phyloP scores from a whole-genome alignment of 1,139 yeast species.

The Geotrichum bryndzae region DNA sequence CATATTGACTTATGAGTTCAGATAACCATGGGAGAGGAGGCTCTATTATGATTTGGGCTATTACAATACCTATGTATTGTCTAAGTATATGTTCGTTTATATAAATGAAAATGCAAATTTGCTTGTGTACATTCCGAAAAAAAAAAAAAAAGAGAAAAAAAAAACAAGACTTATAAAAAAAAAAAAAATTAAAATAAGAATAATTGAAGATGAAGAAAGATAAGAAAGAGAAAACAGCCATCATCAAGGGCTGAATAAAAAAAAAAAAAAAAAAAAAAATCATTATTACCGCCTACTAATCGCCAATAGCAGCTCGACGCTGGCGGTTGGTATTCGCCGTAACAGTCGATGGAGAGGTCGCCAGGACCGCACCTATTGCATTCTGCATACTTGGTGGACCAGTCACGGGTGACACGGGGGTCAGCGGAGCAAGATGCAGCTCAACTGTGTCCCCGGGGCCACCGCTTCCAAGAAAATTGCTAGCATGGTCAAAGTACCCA shows the following conservation, averaged over 20 bases:
- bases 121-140: neutral
- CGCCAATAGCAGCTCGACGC: neutral
- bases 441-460: neutral
- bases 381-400: conserved; percentile 3
- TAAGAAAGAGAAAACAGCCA: neutral
- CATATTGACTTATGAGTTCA: too few relatives aligned
- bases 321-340: neutral
- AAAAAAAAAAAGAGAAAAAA: too few relatives aligned
- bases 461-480: neutral
- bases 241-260: neutral
- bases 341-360: neutral
- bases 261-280: neutral
- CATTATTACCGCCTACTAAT: neutral
- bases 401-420: conserved; percentile 6
- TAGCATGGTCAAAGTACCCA: neutral
- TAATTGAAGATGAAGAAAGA: neutral
- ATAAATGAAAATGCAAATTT: too few relatives aligned
- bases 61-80: too few relatives aligned
- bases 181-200: neutral
- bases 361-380: neutral
- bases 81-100: too few relatives aligned
- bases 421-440: conserved; percentile 9
- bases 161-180: neutral
- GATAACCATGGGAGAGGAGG: too few relatives aligned
- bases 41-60: too few relatives aligned